Evolutionary conservation across 768 basidiomycete genomes (phyloP).

Genomic region (Austroboletus eburneus): DNA sequence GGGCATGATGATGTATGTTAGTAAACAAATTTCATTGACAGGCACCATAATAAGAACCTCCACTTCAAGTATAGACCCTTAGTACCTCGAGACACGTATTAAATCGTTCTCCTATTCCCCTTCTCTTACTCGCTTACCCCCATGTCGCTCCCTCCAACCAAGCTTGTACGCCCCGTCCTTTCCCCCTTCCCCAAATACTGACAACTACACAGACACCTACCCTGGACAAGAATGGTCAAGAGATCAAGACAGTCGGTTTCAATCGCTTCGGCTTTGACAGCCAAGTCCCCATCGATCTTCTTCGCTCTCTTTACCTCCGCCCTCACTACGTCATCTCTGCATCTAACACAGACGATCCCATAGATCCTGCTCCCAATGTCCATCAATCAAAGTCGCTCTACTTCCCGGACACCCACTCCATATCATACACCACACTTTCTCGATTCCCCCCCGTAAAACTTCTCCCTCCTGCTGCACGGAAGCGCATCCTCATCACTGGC

Average conservation of each 20-base stretch:
- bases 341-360: slow-evolving; percentile 38
- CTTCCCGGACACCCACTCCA: slow-evolving; percentile 71
- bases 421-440: slow-evolving; percentile 89
- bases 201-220: slow-evolving; percentile 47
- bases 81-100: too few species aligned
- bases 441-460: slow-evolving; percentile 92
- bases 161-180: slow-evolving; percentile 11
- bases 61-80: too few species aligned
- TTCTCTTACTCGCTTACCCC: background rate
- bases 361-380: slow-evolving; percentile 37
- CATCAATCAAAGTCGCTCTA: slow-evolving; percentile 87
- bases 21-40: too few species aligned
- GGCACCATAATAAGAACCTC: too few species aligned
- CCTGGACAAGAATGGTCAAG: slow-evolving; percentile 69
- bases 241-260: slow-evolving; percentile 79
- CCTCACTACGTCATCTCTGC: slow-evolving; percentile 64
- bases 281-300: slow-evolving; percentile 70
- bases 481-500: slow-evolving; percentile 92
- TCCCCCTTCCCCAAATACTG: background rate
- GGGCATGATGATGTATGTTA: slow-evolving; percentile 47
- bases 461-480: slow-evolving; percentile 70
- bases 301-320: slow-evolving; percentile 86
- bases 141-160: slow-evolving; percentile 10
- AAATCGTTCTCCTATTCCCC: too few species aligned
- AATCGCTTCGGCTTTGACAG: slow-evolving; percentile 89